phyloP scores from a whole-genome alignment of 1,284 basidiomycete species.

The Pascua sp. region DNA sequence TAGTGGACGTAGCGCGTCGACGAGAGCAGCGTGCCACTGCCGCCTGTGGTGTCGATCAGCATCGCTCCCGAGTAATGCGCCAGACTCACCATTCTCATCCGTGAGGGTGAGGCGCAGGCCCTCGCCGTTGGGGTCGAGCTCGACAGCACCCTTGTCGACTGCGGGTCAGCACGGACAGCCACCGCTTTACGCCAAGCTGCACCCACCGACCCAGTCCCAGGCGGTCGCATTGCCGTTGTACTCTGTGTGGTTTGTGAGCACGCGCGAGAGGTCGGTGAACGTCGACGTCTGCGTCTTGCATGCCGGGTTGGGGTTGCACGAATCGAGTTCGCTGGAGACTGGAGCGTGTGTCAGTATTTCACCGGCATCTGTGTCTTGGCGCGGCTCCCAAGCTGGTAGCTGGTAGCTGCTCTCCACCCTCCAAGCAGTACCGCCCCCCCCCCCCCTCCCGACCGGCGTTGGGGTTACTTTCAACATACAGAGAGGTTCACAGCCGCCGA shows the following conservation, averaged over 20 bases:
- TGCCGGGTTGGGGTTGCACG: slow-evolving; percentile 68
- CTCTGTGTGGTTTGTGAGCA: slow-evolving; percentile 56
- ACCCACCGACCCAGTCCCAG: slow-evolving; percentile 52
- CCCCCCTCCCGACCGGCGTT: no score
- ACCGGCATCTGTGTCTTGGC: not conserved
- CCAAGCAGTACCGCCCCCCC: no score
- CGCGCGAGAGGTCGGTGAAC: slow-evolving; percentile 63
- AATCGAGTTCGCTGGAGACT: slow-evolving; percentile 59
- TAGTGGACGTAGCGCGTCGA: slow-evolving; percentile 78
- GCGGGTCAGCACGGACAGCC: not conserved
- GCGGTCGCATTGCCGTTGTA: slow-evolving; percentile 70
- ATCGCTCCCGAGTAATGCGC: not conserved
- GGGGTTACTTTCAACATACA: slow-evolving; percentile 25
- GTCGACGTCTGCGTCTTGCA: slow-evolving; percentile 64
- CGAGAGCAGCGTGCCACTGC: slow-evolving; percentile 72
- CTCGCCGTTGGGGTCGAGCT: slow-evolving; percentile 56
- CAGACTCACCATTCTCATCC: slow-evolving; percentile 16
- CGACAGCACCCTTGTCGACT: slow-evolving; percentile 67
- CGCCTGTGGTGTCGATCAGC: slow-evolving; percentile 44
- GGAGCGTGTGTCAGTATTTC: slow-evolving; percentile 4
- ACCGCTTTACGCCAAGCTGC: not conserved
- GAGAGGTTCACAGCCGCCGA: slow-evolving; percentile 77
- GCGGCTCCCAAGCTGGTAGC: no score
- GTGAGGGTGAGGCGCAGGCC: slow-evolving; percentile 62
- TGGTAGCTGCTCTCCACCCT: no score